Evolutionary conservation across 345 rosid species (phyloP).

Genomic region (Bruguiera sexangula): DNA sequence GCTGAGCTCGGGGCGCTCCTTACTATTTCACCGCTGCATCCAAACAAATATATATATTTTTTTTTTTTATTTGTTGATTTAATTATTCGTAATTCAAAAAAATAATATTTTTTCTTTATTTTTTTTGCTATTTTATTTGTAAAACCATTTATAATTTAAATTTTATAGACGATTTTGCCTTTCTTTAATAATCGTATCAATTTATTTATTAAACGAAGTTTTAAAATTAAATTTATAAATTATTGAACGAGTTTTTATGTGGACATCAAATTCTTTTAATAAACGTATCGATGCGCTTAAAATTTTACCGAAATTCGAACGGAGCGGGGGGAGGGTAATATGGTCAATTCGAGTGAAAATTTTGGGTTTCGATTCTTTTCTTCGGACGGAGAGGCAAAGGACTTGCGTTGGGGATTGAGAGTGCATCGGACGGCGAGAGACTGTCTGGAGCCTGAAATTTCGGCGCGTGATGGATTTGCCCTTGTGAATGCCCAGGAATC

Average conservation of each 20-base stretch:
- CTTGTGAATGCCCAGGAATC: background rate
- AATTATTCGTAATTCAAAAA: background rate
- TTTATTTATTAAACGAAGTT: no score
- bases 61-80: background rate
- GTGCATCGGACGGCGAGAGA: background rate
- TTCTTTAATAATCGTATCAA: background rate
- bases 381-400: background rate
- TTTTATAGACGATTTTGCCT: background rate
- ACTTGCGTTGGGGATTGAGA: background rate
- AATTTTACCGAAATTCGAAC: background rate
- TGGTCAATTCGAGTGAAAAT: background rate
- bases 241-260: no score
- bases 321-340: background rate
- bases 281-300: no score
- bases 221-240: no score
- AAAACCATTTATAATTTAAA: background rate
- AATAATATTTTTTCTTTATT: no score
- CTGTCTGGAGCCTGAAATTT: slow-evolving; percentile 26
- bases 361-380: background rate
- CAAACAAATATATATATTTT: background rate
- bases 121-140: background rate
- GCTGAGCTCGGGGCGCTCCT: background rate
- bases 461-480: slow-evolving; percentile 13
- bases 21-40: background rate
- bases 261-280: no score